A percentile compares a stretch with the other conserved stretches of the same genome.
Conservation (phyloP, 2,329 filamentous ascomycete genomes). For the Penicillium sp. region DNA sequence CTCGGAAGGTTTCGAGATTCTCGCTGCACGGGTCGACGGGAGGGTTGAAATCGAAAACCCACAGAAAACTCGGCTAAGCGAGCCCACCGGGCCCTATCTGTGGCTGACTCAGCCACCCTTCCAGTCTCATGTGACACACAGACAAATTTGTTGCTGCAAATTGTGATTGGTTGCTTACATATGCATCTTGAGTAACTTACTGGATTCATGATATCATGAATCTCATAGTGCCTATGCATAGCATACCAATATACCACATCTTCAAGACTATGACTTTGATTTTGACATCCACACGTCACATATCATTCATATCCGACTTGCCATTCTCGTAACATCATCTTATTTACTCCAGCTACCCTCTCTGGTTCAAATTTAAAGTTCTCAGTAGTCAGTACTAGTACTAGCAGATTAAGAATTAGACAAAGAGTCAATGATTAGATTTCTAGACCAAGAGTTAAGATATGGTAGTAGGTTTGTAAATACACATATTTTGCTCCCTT, state of each 20-base stretch:
- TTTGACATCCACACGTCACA: too few species aligned
- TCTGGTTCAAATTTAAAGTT: too few species aligned
- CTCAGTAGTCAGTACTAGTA: too few species aligned
- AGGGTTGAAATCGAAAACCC: slow-evolving; percentile 43
- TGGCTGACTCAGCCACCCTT: slow-evolving; percentile 30
- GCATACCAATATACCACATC: too few species aligned
- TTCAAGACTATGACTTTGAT: too few species aligned
- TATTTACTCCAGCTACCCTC: too few species aligned
- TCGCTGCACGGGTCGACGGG: slow-evolving; percentile 35
- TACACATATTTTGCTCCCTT: neutral
- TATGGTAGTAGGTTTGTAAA: too few species aligned
- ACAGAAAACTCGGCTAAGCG: slow-evolving; percentile 50
- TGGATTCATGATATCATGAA: neutral
- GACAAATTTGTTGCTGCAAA: neutral
- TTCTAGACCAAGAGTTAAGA: too few species aligned
- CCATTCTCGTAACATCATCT: too few species aligned
- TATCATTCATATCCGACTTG: too few species aligned
- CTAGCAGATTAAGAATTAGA: too few species aligned
- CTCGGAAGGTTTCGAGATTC: slow-evolving; percentile 40
- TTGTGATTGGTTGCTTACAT: neutral
- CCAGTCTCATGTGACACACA: slow-evolving; percentile 19
- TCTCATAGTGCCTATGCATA: neutral
- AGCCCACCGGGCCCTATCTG: slow-evolving; percentile 37
- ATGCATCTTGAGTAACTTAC: neutral
- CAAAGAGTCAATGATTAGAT: too few species aligned